Base-by-base conservation (phyloP, 306 rosid genomes). In the Cercis canadensis region DNA sequence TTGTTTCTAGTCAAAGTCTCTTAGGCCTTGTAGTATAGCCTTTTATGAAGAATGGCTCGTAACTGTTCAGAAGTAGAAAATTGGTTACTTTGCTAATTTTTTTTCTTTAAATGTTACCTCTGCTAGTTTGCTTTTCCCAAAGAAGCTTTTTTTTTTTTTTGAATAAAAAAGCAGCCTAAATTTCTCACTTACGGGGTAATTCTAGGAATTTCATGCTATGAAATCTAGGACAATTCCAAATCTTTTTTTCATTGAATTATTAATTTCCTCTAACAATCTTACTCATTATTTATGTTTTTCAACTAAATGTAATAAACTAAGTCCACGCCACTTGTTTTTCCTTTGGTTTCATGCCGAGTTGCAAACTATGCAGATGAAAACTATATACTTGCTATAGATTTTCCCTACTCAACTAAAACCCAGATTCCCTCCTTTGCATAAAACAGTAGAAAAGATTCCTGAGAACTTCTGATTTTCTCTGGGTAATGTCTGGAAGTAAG, bases 361-460 rank as follows among this genome's bases (percentile, higher is more conserved):
- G 31, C 65, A 16, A 16, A 14, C 29, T 12, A 51, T 51, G 18
- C 31, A 51, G 57, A 41, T 5, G 8, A 37, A 37, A 5, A 37
- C 8, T 5, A 37, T 37, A 3, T 5, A 37, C 7, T 31, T 3
- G 10, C 12, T 34, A 33, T 8, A 13, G 7, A 40, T 24, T 19
- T 39, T 40, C 51, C 62, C 32, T 7, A 7, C 52, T 19, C 40
- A 68, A 68, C 49, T 55, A 68, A 67, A 68, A 21, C 14, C 15
- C 13, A 21, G 11, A 10, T 43, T 24, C 5, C 33, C 16, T 40
- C 51, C 51, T 53, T 7, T 51, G 8, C 24, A 52, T 65, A 17
- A 2, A 17, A 50, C 13, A 16, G 46, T n/a, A 19, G 11, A 7
- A 10, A 19, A 43, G 4, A 51, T 14, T 37, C 62, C 4, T 36